Evolutionary conservation across 257 asterid species (phyloP), one percentile per base, ranked within the genome.

Genomic region (Solanum tarapatanum): DNA sequence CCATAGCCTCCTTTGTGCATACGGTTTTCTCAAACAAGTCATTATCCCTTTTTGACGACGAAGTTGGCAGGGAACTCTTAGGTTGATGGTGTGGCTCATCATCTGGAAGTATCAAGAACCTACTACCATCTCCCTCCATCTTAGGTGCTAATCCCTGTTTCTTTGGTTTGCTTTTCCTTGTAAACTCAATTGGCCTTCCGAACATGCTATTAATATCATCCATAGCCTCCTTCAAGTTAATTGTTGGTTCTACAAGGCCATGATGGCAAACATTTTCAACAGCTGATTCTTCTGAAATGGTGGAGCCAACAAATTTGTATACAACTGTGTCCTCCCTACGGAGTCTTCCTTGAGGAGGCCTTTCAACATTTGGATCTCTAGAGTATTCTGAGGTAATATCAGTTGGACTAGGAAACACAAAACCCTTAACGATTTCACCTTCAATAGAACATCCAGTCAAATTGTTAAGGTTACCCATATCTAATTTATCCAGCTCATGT

Each of bases 181-280:
- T 90, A 91, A 90, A 95, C 89, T 96, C 98, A 88, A 97, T 95
- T 68, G 99, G 95, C 92, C 93, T 93, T 82, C 98, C 99, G 43
- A 97, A 97, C 99, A 97, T 95, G 92, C 90, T 91, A 76, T 97
- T 95, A 48, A 96, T 96, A 89, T 97, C 98, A 39, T 93, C 92
- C 99, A 97, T 97, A 62, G 99, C 99, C 92, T 97, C 98, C 93
- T 94, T 97, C 93, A 94, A 87, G 89, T 95, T 97, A 70, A 96
- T 76, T 26, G 99, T 97, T 45, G 99, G 98, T 7, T 95, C 98
- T 32, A 97, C 96, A 32, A 97, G 97, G 88, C 99, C 99, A 89
- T 94, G 99, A 91, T 97, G 99, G 91, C 97, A 95, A 86, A 88
- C 99, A 90, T 97, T 97, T 89, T 95, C 98, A 24, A 97, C 98